Conservation (phyloP, 2,329 filamentous ascomycete genomes). For the Aspergillus tanneri region DNA sequence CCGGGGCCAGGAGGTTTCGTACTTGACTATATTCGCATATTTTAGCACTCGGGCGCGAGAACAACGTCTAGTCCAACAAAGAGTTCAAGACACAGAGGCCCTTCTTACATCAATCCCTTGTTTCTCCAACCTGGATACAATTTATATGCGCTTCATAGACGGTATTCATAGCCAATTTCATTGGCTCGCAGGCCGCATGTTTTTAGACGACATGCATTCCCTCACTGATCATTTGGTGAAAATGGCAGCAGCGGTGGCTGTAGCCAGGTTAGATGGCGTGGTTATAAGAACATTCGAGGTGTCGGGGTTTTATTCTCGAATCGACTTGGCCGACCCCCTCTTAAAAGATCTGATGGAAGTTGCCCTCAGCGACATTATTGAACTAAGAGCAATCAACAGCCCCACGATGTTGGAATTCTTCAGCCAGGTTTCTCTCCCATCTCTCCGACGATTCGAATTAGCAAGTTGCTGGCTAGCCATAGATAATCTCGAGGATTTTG, state of each 20-base stretch:
- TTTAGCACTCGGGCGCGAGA: conserved; percentile 1
- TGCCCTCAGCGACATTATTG: conserved; percentile 3
- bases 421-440: conserved; percentile 4
- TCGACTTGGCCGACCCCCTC: neutral
- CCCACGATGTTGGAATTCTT: conserved; percentile 10
- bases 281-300: conserved; percentile 5
- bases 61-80: conserved; percentile 3
- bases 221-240: conserved; percentile 2
- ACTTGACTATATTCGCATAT: conserved; percentile 4
- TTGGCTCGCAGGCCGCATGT: conserved; percentile 7
- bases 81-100: neutral
- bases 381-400: conserved; percentile 9
- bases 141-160: conserved; percentile 8
- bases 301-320: conserved; percentile 6
- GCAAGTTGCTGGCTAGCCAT: conserved; percentile 14
- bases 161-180: conserved; percentile 3
- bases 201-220: conserved; percentile 4
- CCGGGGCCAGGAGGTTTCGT: neutral
- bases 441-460: conserved; percentile 6
- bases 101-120: neutral
- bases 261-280: neutral
- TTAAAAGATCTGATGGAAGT: neutral
- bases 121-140: conserved; percentile 1
- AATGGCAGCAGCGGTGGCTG: conserved; percentile 1
- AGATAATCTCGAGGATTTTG: conserved; percentile 7